Evolutionary conservation across 257 asterid species (phyloP), one percentile per base, ranked within the genome.

Genomic region (Solanum dulcamara): DNA sequence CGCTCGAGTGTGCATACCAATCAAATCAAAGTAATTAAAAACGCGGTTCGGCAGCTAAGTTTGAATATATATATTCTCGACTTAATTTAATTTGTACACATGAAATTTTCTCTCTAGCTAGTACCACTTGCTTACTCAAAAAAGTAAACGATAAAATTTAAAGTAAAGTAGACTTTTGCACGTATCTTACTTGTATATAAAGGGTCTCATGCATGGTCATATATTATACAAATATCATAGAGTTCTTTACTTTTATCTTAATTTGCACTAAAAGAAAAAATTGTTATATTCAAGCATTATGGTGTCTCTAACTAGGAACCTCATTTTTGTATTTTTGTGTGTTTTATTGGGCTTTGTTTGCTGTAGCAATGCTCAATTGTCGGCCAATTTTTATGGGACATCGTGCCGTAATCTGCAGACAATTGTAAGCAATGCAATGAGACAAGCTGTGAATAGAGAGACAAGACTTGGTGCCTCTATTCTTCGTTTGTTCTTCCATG

Each of bases 401-500:
- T 85, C 90, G 1, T 93, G 97, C 48, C 93, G 91, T 22, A 90
- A 83, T 81, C 84, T 92, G 46, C 86, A 83, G 70, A 24, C 48
- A 20, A 91, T 90, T 11, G 94, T 93, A 7, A 88, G 87, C 5
- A 85, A 5, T 15, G 89, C 86, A 18, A 88, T 92, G 93, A 66
- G 66, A 30, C 87, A 89, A 89, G 94, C 95, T 3, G 88, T 91
- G 64, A 59, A 20, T 17, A 87, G 85, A 37, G 97, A 92, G 75
- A 33, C 64, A 0, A 88, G 95, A 70, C 84, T 92, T 51, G 93
- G 88, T 24, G 94, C 95, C 7, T 93, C 97, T 0, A 87, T 93
- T 44, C 91, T 93, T 26, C 95, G 95, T 18, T 84, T 93, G 90
- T 91, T 91, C 84, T 93, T 92, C 88, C 97, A 93, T 35, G 97